Conservation (phyloP, 495 filamentous ascomycete genomes). For the Hyphodiscus hymeniophilus region DNA sequence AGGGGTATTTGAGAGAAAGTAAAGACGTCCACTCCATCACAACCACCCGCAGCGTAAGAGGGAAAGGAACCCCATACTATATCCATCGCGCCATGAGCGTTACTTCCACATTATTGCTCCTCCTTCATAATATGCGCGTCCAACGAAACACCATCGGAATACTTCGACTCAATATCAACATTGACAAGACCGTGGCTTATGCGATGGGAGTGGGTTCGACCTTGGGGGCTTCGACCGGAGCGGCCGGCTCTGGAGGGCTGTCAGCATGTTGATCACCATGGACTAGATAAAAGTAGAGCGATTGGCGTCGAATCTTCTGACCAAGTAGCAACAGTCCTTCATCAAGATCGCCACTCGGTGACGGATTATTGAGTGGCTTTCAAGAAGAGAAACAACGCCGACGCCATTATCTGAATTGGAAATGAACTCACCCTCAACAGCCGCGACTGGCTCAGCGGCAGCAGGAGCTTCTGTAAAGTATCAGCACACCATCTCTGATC, state of each 20-base stretch:
- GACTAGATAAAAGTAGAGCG: no score
- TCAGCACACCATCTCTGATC: slow-evolving; percentile 5
- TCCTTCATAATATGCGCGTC: slow-evolving; percentile 12
- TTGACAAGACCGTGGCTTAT: slow-evolving; percentile 1
- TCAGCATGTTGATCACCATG: no score
- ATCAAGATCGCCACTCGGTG: no score
- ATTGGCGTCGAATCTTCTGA: no score
- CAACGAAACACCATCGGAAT: background rate
- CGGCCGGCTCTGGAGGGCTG: slow-evolving; percentile 7
- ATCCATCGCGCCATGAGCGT: slow-evolving; percentile 10
- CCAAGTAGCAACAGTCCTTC: no score
- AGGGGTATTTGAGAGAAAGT: slow-evolving; percentile 21
- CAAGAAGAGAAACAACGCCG: no score
- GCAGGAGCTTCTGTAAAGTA: slow-evolving; percentile 1
- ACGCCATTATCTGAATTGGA: no score
- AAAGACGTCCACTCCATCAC: slow-evolving; percentile 2
- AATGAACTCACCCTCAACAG: background rate
- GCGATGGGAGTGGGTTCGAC: slow-evolving; percentile 12
- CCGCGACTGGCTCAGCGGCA: slow-evolving; percentile 15
- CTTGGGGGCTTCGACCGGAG: background rate
- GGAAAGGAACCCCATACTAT: slow-evolving; percentile 7
- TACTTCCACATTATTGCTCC: slow-evolving; percentile 19
- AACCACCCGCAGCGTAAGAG: background rate
- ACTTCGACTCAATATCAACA: background rate
- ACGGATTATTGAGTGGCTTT: no score